A percentile compares a stretch with the other conserved stretches of the same genome.
phyloP scores from a whole-genome alignment of 805 yeast species.

The Tetrapisispora phaffii region DNA sequence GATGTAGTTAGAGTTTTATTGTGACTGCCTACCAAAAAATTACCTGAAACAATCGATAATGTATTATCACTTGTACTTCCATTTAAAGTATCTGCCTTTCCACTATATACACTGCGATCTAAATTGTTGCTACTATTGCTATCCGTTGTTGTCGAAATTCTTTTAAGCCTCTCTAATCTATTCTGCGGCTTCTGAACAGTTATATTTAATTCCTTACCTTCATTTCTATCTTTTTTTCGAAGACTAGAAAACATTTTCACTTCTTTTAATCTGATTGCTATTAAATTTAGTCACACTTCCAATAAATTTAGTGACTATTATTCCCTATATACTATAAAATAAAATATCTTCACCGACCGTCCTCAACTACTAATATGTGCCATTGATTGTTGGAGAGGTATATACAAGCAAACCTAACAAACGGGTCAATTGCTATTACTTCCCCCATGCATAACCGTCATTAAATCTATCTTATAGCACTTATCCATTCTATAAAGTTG shows the following conservation, averaged over 20 bases:
- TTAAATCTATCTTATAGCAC: too few relatives aligned
- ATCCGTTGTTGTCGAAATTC: not conserved
- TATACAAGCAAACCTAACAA: too few relatives aligned
- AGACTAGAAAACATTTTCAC: slow-evolving; percentile 14
- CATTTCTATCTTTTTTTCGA: slow-evolving; percentile 8
- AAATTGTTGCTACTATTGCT: not conserved
- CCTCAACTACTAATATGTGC: too few relatives aligned
- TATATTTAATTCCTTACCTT: slow-evolving; percentile 2
- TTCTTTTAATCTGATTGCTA: not conserved
- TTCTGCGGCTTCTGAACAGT: slow-evolving; percentile 4
- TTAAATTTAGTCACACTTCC: too few relatives aligned
- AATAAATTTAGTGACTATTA: too few relatives aligned
- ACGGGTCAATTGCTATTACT: too few relatives aligned
- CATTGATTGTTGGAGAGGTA: too few relatives aligned
- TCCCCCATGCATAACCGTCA: too few relatives aligned
- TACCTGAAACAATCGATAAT: slow-evolving; percentile 21
- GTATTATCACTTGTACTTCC: slow-evolving; percentile 8
- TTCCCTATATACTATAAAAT: too few relatives aligned
- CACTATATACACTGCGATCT: not conserved
- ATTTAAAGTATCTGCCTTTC: not conserved
- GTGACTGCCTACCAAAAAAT: slow-evolving; percentile 15
- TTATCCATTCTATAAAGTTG: too few relatives aligned
- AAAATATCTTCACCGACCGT: too few relatives aligned
- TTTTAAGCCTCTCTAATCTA: slow-evolving; percentile 4
- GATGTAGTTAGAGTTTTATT: not conserved